Evolutionary conservation across 78 protist genomes (phyloP).

Genomic region (Dictyostelium firmibasis): DNA sequence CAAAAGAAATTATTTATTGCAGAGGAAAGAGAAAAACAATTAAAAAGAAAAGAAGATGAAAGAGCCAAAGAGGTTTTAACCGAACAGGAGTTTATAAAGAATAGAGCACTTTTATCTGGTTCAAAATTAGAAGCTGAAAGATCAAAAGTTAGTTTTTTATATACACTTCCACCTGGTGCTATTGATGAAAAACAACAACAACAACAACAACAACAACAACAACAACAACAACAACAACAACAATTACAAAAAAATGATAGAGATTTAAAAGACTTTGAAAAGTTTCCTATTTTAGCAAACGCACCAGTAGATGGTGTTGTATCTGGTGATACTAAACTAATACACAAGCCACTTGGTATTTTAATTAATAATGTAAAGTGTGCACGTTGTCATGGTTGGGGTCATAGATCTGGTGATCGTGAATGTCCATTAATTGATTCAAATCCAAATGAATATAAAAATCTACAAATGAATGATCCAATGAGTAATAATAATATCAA

Average conservation of each 20-base stretch:
- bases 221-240: not conserved
- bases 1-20: slow-evolving; percentile 61
- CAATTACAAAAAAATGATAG: slow-evolving; percentile 18
- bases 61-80: slow-evolving; percentile 42
- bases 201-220: not conserved
- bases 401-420: slow-evolving; percentile 78
- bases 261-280: slow-evolving; percentile 41
- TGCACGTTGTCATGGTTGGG: slow-evolving; percentile 67
- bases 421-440: slow-evolving; percentile 54
- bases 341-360: slow-evolving; percentile 76
- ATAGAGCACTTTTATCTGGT: slow-evolving; percentile 24
- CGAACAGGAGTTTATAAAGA: slow-evolving; percentile 49
- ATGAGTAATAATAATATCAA: not conserved
- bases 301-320: slow-evolving; percentile 47
- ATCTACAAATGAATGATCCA: slow-evolving; percentile 61
- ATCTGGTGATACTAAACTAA: slow-evolving; percentile 20
- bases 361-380: slow-evolving; percentile 76
- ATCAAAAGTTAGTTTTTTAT: slow-evolving; percentile 58
- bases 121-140: slow-evolving; percentile 58
- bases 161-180: slow-evolving; percentile 56
- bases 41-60: slow-evolving; percentile 13
- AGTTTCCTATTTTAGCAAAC: slow-evolving; percentile 57
- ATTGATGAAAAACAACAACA: not conserved
- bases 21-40: slow-evolving; percentile 17
- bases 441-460: slow-evolving; percentile 26